Evolutionary conservation across 352 stramenopile species (phyloP).

Genomic region (Halophytophthora batemanensis): DNA sequence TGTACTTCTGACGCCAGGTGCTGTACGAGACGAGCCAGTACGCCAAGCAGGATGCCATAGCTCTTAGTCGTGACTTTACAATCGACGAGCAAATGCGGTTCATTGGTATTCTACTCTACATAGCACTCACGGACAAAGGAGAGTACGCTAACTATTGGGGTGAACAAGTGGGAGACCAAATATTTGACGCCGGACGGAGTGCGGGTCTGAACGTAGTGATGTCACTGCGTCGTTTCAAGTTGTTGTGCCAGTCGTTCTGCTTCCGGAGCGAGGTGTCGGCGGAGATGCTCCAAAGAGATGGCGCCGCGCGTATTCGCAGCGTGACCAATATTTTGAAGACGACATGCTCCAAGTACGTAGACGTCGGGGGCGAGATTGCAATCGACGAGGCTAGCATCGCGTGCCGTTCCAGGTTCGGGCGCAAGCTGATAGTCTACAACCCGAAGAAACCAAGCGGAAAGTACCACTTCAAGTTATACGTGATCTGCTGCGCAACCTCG

Average conservation of each 20-base stretch:
- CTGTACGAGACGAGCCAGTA: conserved; percentile 16
- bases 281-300: background rate
- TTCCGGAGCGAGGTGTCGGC: conserved; percentile 14
- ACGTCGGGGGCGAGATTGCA: conserved; percentile 1
- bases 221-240: conserved; percentile 22
- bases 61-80: conserved; percentile 1
- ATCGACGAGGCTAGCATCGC: conserved; percentile 8
- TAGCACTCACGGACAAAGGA: conserved; percentile 18
- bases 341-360: background rate
- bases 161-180: conserved; percentile 12
- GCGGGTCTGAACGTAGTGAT: conserved; percentile 17
- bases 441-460: conserved; percentile 18
- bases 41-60: conserved; percentile 2
- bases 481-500: conserved; percentile 22
- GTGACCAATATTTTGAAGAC: background rate
- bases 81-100: conserved; percentile 17
- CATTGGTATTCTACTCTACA: conserved; percentile 21
- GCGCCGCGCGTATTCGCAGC: background rate
- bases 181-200: conserved; percentile 4
- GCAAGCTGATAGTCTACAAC: conserved; percentile 10
- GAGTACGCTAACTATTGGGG: conserved; percentile 31
- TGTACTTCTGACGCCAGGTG: conserved; percentile 25
- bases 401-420: background rate
- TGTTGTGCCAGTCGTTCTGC: conserved; percentile 21
- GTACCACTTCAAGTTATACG: conserved; percentile 33